A percentile compares a stretch with the other conserved stretches of the same genome.
Conservation (phyloP, 805 yeast genomes). For the Diddensiella santjacobensis region DNA sequence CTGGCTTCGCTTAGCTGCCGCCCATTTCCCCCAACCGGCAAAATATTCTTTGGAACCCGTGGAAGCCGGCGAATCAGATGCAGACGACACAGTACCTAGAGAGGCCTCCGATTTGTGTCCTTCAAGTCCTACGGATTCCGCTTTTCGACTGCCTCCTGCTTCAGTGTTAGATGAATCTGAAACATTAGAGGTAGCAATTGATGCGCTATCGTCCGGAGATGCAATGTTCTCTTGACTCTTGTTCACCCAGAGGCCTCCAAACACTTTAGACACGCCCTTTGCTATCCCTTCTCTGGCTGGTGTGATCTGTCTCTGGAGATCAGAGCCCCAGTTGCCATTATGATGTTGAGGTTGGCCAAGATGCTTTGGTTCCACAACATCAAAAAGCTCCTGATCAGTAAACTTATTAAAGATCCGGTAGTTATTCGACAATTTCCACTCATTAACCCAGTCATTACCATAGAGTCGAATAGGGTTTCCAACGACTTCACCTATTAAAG, state of each 20-base stretch:
- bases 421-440: slow-evolving; percentile 55
- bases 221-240: slow-evolving; percentile 4
- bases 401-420: slow-evolving; percentile 49
- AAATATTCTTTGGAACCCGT: slow-evolving; percentile 9
- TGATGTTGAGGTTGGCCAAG: slow-evolving; percentile 23
- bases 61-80: background rate
- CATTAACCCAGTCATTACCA: slow-evolving; percentile 43
- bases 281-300: slow-evolving; percentile 18
- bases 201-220: background rate
- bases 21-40: slow-evolving; percentile 21
- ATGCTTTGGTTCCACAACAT: slow-evolving; percentile 49
- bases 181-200: background rate
- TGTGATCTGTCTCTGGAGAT: slow-evolving; percentile 13
- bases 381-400: slow-evolving; percentile 70
- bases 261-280: slow-evolving; percentile 28
- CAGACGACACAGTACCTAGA: background rate
- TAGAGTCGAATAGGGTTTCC: slow-evolving; percentile 42
- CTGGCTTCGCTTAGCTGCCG: slow-evolving; percentile 15
- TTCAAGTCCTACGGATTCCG: background rate
- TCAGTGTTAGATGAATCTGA: background rate
- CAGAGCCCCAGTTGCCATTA: slow-evolving; percentile 4
- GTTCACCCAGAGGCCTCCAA: slow-evolving; percentile 29
- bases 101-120: background rate
- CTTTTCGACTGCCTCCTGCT: background rate
- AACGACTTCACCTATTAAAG: slow-evolving; percentile 25